Percentiles rank a stretch among this genome's conserved stretches.
Evolutionary conservation across 495 filamentous ascomycete genomes (phyloP).

Genomic region (Astrothelium macrocarpum): DNA sequence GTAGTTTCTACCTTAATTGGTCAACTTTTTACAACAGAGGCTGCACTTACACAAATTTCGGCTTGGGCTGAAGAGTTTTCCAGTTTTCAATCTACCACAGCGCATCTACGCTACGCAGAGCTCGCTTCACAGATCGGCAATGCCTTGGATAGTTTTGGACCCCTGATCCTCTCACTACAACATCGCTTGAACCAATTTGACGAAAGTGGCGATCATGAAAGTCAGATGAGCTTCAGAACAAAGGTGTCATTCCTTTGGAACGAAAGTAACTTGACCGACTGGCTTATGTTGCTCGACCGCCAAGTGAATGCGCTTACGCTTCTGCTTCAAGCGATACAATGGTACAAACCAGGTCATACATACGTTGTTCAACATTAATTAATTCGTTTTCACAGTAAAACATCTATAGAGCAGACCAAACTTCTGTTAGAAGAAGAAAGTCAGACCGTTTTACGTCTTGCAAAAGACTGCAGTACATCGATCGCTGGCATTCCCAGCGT

Average conservation of each 20-base stretch:
- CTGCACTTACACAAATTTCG: background rate
- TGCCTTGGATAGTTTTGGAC: background rate
- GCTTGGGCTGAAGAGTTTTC: background rate
- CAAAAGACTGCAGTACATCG: background rate
- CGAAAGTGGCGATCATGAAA: background rate
- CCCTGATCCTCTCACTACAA: background rate
- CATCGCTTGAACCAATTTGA: background rate
- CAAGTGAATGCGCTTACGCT: background rate
- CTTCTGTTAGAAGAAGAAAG: background rate
- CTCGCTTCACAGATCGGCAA: background rate
- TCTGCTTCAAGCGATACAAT: background rate
- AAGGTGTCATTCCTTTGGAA: background rate
- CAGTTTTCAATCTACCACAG: background rate
- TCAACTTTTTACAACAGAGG: background rate
- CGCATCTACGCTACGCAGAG: background rate
- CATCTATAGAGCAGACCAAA: background rate
- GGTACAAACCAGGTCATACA: background rate
- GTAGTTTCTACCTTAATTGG: background rate
- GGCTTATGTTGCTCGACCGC: background rate
- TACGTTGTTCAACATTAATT: background rate
- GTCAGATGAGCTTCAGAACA: background rate
- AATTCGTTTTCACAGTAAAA: background rate
- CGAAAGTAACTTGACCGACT: background rate
- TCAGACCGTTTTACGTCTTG: background rate
- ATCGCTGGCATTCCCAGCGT: background rate